A percentile compares a stretch with the other conserved stretches of the same genome.
Conservation (phyloP, 1,284 basidiomycete species). For the Microbotryum lychnidis-dioicae region DNA sequence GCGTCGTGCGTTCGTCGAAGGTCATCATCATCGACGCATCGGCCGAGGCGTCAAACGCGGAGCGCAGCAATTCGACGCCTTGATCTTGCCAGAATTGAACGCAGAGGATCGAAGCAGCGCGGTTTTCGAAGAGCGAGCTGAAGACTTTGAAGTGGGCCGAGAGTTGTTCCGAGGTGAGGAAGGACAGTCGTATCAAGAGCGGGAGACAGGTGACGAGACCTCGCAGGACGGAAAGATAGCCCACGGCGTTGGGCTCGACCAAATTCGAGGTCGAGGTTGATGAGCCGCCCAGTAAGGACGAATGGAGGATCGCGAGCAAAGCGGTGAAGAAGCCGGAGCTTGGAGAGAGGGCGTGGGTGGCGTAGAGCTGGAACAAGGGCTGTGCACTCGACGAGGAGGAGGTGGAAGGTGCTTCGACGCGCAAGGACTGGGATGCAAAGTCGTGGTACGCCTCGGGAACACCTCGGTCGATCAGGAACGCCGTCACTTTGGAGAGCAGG, state of each 20-base stretch:
- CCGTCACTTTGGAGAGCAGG: conserved; percentile 48
- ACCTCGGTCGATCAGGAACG: conserved; percentile 34
- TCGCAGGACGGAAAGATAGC: conserved; percentile 73
- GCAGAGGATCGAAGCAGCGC: conserved; percentile 58
- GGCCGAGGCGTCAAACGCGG: conserved; percentile 55
- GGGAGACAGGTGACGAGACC: conserved; percentile 50
- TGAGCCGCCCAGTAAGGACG: conserved; percentile 36
- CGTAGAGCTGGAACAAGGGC: conserved; percentile 39
- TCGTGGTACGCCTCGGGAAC: conserved; percentile 28
- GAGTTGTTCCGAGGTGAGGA: conserved; percentile 66
- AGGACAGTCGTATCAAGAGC: conserved; percentile 60
- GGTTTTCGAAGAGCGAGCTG: conserved; percentile 69
- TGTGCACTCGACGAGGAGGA: conserved; percentile 21
- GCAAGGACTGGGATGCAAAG: conserved; percentile 25
- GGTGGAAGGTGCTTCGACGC: conserved; percentile 18
- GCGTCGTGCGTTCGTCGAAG: conserved; percentile 8
- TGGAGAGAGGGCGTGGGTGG: conserved; percentile 39
- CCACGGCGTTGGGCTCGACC: conserved; percentile 68
- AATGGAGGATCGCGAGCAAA: conserved; percentile 35
- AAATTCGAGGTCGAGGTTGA: conserved; percentile 51
- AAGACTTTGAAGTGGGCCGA: conserved; percentile 65
- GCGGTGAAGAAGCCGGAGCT: conserved; percentile 35
- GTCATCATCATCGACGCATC: conserved; percentile 3
- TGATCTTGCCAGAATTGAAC: conserved; percentile 57
- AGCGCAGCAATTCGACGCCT: conserved; percentile 48